These are phyloP conservation scores for Clavulina sp. DNA, from an alignment of 768 basidiomycete genomes.

Conservation along the genomic window DNA sequence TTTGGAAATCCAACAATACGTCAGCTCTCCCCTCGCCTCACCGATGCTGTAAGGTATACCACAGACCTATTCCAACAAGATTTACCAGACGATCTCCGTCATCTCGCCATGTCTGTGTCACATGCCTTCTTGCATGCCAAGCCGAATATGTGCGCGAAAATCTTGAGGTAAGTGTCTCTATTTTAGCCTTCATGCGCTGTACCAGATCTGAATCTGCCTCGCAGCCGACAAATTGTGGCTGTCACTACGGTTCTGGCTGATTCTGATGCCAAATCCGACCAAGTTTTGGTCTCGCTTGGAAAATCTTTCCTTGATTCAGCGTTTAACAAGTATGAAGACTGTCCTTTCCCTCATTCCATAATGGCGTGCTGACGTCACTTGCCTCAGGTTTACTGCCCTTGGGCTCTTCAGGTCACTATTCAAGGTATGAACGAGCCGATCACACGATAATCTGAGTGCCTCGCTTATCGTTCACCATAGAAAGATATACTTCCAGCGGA, in stretches of 20 bases:
- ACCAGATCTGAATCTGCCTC: background rate
- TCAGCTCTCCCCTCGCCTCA: conserved; percentile 35
- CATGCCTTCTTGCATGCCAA: conserved; percentile 49
- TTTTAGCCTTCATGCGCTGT: background rate
- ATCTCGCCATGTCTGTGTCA: conserved; percentile 40
- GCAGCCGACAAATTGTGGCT: conserved; percentile 37
- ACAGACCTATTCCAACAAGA: conserved; percentile 35
- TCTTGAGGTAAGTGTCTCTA: conserved; percentile 31
- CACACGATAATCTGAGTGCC: background rate
- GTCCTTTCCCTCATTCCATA: background rate
- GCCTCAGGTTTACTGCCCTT: conserved; percentile 34
- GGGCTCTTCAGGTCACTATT: conserved; percentile 41
- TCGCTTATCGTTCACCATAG: background rate
- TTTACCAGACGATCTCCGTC: conserved; percentile 48
- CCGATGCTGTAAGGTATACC: conserved; percentile 33
- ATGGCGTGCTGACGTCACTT: background rate
- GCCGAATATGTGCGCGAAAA: conserved; percentile 32
- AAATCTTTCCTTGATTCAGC: conserved; percentile 35
- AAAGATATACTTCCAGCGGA: conserved; percentile 4
- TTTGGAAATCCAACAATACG: conserved; percentile 36
- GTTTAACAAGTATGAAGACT: conserved; percentile 27
- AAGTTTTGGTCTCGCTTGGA: conserved; percentile 40
- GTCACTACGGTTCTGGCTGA: conserved; percentile 31
- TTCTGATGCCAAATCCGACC: conserved; percentile 34
- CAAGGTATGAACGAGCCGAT: conserved; percentile 26